A percentile compares a stretch with the other conserved stretches of the same genome.
Conservation (phyloP, 2,329 filamentous ascomycete genomes). For the Cryphonectria parasitica region DNA sequence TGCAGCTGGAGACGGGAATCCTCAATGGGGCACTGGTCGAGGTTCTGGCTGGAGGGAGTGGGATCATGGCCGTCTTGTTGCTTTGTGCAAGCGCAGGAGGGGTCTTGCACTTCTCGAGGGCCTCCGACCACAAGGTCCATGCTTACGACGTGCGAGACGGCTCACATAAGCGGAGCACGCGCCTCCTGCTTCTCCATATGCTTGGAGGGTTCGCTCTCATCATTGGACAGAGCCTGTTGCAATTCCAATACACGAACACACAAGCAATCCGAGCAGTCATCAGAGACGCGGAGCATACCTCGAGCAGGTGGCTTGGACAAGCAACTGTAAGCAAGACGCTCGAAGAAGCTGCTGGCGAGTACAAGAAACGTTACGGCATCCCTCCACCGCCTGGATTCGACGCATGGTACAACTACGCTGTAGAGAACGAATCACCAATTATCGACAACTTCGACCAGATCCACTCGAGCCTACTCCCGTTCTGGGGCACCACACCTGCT, state of each 20-base stretch:
- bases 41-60: background rate
- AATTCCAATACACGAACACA: background rate
- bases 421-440: background rate
- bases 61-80: background rate
- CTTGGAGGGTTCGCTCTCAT: background rate
- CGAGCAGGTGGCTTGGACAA: constrained; percentile 2
- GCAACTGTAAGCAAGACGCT: constrained; percentile 1
- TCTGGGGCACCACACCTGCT: constrained; percentile 1
- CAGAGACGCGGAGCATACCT: background rate
- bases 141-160: background rate
- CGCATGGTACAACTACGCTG: constrained; percentile 6
- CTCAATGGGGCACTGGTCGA: background rate
- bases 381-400: constrained; percentile 5
- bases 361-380: background rate
- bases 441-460: constrained; percentile 16
- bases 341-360: background rate
- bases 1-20: background rate
- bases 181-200: background rate
- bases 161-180: background rate
- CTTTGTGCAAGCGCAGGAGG: background rate
- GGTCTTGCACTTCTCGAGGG: background rate
- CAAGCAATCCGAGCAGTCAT: constrained; percentile 4
- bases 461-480: constrained; percentile 2
- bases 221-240: background rate
- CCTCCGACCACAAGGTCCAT: background rate